Evolutionary conservation across 768 basidiomycete genomes (phyloP), one percentile per base, ranked within the genome.

Genomic region (Cyclocybe cylindracea): DNA sequence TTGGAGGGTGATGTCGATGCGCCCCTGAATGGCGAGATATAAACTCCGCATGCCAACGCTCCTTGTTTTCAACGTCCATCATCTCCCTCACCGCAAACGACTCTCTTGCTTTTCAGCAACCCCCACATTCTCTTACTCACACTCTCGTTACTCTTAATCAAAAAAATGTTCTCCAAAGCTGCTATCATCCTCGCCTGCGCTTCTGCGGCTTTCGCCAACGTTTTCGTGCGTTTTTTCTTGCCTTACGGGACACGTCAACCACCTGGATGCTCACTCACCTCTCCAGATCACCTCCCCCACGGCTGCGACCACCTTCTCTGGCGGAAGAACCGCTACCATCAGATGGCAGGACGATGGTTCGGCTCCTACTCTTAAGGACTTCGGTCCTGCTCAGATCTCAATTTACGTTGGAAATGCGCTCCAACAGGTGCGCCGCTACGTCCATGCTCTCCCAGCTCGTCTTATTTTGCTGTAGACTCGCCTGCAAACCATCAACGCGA

Each of bases 331-430:
- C 8, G 70, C 74, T 10, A 77, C 73, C 10, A 61, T 91, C 46
- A 64, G 51, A 35, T 92, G 89, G 89, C 62, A 77, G 54, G 88
- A 91, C 40, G 72, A 78, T 50, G 74, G 75, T 46, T 45, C 19
- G 0, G 2, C 69, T 1, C 87, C 89, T 4, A 44, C 69, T 18
- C 75, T 90, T 41, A 47, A 66, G 10, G 50, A 72, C 4, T 86
- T 85, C 35, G 86, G 88, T 5, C 56, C 61, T 31, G 66, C 77
- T 8, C 71, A 65, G 39, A 70, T 89, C 37, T 79, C 76, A 34
- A 77, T 92, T 68, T 90, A 82, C 57, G 77, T 69, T 46, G 89
- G 89, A 39, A 88, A 80, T 62, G 68, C 76, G 31, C 66, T 62
- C 9, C 72, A 82, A 58, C 89, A 91, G 80, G 88, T 87, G 40